Percentiles rank a stretch among this genome's conserved stretches.
Conservation (phyloP, 2,329 filamentous ascomycete genomes). For the Pseudogymnoascus sp. region DNA sequence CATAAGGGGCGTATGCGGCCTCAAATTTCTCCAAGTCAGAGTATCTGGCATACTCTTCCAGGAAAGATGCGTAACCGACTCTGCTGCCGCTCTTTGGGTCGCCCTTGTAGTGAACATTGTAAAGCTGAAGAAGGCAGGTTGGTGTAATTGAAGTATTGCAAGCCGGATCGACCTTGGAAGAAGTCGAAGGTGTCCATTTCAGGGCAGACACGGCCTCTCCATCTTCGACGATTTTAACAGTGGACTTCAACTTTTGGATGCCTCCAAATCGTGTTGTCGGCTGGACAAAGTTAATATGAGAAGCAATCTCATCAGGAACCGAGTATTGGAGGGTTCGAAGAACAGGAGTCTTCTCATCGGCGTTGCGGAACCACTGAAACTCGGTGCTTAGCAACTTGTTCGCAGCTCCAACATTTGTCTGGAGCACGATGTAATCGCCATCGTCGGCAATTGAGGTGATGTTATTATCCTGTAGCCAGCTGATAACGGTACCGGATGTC, state of each 20-base stretch:
- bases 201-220: constrained; percentile 4
- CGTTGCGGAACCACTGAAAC: constrained; percentile 33
- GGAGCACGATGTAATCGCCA: constrained; percentile 24
- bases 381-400: constrained; percentile 33
- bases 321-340: constrained; percentile 36
- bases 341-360: constrained; percentile 23
- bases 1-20: constrained; percentile 37
- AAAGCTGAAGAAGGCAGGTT: constrained; percentile 26
- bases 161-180: constrained; percentile 14
- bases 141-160: constrained; percentile 29
- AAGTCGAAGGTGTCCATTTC: constrained; percentile 11
- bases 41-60: constrained; percentile 18
- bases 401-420: constrained; percentile 27
- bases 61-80: constrained; percentile 17
- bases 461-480: constrained; percentile 36
- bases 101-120: constrained; percentile 22
- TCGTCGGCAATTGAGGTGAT: constrained; percentile 32
- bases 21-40: constrained; percentile 38
- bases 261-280: constrained; percentile 34
- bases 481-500: constrained; percentile 31
- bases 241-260: constrained; percentile 13
- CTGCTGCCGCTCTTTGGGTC: constrained; percentile 16
- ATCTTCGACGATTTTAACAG: constrained; percentile 14
- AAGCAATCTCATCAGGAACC: constrained; percentile 29
- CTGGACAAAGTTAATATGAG: constrained; percentile 34